phyloP scores from a whole-genome alignment of 768 basidiomycete species.

The Kwoniella sp. region DNA sequence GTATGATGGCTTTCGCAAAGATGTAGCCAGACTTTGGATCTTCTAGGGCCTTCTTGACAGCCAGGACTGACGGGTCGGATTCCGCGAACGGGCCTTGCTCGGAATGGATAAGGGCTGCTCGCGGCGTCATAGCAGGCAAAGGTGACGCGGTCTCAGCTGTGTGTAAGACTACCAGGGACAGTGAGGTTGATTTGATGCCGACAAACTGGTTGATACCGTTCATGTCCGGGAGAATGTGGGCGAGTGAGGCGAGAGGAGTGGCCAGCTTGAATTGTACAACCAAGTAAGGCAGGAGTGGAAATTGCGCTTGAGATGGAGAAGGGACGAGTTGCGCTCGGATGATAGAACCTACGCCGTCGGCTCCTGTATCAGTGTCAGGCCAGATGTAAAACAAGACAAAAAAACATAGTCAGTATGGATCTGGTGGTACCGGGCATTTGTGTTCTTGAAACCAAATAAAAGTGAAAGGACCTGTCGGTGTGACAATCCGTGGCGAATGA shows the following conservation, averaged over 20 bases:
- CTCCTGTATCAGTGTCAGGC: no score
- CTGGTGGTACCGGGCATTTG: no score
- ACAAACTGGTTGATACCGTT: conserved; percentile 18
- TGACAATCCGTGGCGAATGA: no score
- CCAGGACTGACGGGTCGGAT: neutral
- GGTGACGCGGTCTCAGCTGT: neutral
- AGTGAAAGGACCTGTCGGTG: no score
- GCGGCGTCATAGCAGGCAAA: conserved; percentile 1
- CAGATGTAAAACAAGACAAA: no score
- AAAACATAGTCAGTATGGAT: no score
- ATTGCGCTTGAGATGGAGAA: neutral
- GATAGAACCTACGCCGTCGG: conserved; percentile 27
- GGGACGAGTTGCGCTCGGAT: conserved; percentile 22
- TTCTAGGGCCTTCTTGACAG: conserved; percentile 7
- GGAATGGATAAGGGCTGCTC: neutral
- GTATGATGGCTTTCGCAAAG: conserved; percentile 4
- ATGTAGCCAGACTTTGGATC: conserved; percentile 19
- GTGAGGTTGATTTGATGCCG: conserved; percentile 12
- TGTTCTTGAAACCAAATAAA: no score
- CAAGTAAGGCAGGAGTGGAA: conserved; percentile 22
- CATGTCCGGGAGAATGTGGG: conserved; percentile 5
- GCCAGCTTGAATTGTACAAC: conserved; percentile 24
- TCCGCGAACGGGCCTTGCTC: conserved; percentile 17
- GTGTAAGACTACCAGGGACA: conserved; percentile 16
- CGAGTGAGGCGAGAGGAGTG: conserved; percentile 5